Evolutionary conservation across 2,329 filamentous ascomycete species (phyloP), one percentile per base, ranked within the genome.

Genomic region (Colletotrichum plurivorum): DNA sequence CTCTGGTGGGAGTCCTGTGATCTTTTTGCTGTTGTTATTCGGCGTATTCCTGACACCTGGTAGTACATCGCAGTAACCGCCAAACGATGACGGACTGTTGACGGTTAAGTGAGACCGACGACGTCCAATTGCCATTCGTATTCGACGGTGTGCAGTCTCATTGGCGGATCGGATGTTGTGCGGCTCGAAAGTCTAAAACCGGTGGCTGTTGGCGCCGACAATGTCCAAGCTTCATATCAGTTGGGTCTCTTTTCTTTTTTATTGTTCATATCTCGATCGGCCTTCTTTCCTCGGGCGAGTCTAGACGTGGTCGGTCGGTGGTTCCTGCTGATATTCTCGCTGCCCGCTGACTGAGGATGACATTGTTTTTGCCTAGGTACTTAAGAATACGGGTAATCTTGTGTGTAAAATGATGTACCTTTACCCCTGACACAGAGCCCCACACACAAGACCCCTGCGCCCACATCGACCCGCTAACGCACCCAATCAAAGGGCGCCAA

Each of bases 171-270:
- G 45, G 59, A 36, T 5, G 15, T 27, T 25, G 60, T 53, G 59
- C 46, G 52, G 39, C 60, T 68, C 41, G 16, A 27, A 58, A 68
- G 54, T 31, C 60, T 64, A 58, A 58, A 67, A 53, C 59, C 59
- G 52, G 65, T 63, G 65, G 65, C 45, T 48, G 25, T 22, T 51
- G 46, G 46, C 53, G 53, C 59, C 60, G 53, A 41, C 46, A 20
- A 36, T 36, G 31, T 36, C 43, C n/a, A 20, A 22, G 10, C 31
- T 2, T 20, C 31, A 36, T 36, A 36, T 3, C 31, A 36, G 10
- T 36, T 36, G 9, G 9, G 31, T 10, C 31, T 36, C 8, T 10
- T 36, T 36, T 36, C 31, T 36, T 36, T 36, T 36, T 12, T 9
- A 3, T 9, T 36, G 31, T 36, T 36, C 10, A 3, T 36, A 36